Evolutionary conservation across 805 yeast species (phyloP).

Genomic region (Grigorovia yakushimaensis): DNA sequence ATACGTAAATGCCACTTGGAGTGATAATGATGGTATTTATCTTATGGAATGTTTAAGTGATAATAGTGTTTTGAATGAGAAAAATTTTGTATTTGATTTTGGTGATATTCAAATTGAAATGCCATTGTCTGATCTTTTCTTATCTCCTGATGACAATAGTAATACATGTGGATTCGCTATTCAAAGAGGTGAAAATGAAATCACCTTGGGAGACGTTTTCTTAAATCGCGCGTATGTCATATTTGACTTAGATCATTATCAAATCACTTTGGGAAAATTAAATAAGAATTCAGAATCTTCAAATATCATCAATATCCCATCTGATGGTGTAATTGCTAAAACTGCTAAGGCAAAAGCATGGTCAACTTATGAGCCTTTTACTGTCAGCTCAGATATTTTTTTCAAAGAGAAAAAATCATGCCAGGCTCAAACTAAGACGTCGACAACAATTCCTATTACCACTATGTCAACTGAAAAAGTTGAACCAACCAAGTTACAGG

Average conservation of each 20-base stretch:
- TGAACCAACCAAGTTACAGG: background rate
- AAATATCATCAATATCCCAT: constrained; percentile 38
- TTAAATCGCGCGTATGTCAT: constrained; percentile 44
- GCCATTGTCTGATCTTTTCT: constrained; percentile 33
- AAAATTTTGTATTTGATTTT: constrained; percentile 35
- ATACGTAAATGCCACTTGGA: constrained; percentile 30
- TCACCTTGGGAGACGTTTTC: constrained; percentile 46
- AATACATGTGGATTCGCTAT: constrained; percentile 38
- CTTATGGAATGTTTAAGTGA: constrained; percentile 32
- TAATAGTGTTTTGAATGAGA: constrained; percentile 10
- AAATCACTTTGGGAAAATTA: constrained; percentile 38
- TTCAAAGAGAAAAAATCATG: background rate
- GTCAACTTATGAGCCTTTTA: constrained; percentile 13
- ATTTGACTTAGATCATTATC: constrained; percentile 40
- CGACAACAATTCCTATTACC: background rate
- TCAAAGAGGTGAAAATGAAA: constrained; percentile 25
- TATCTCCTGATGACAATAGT: constrained; percentile 18
- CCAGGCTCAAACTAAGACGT: background rate
- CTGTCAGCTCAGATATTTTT: constrained; percentile 7
- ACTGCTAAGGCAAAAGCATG: constrained; percentile 31
- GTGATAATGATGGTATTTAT: constrained; percentile 31
- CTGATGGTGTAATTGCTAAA: constrained; percentile 33
- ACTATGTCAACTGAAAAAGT: background rate
- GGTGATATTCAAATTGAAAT: constrained; percentile 47
- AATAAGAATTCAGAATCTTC: constrained; percentile 21